Evolutionary conservation across 2,329 filamentous ascomycete species (phyloP).

Genomic region (Sclerotinia glacialis): DNA sequence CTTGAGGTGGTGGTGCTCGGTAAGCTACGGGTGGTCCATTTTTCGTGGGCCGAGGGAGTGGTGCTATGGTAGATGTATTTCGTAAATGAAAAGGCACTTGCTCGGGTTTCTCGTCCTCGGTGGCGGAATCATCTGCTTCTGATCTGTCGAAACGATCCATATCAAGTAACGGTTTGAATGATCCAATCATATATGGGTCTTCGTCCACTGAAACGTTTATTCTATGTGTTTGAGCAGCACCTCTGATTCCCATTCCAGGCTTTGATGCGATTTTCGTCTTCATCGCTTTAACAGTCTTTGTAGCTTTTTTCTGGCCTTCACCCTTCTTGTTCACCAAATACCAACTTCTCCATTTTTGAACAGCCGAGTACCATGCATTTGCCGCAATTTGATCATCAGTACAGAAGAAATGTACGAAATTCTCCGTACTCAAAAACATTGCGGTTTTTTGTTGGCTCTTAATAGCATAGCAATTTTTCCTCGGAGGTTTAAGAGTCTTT

Average conservation of each 20-base stretch:
- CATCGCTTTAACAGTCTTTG: slow-evolving; percentile 30
- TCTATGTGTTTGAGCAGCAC: slow-evolving; percentile 22
- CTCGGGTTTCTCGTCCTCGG: slow-evolving; percentile 34
- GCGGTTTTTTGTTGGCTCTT: slow-evolving; percentile 89
- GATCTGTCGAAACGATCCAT: slow-evolving; percentile 52
- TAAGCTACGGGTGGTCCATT: slow-evolving; percentile 33
- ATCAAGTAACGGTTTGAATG: slow-evolving; percentile 67
- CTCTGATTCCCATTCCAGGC: slow-evolving; percentile 37
- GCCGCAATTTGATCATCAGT: slow-evolving; percentile 69
- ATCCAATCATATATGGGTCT: slow-evolving; percentile 61
- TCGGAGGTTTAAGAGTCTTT: slow-evolving; percentile 76
- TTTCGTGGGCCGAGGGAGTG: slow-evolving; percentile 2
- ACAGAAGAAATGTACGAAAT: slow-evolving; percentile 90
- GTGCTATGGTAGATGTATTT: slow-evolving; percentile 28
- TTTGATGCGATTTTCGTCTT: slow-evolving; percentile 11
- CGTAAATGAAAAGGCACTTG: slow-evolving; percentile 38
- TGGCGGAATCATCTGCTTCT: slow-evolving; percentile 28
- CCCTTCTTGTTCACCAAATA: slow-evolving; percentile 74
- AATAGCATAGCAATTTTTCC: slow-evolving; percentile 79
- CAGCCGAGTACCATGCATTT: slow-evolving; percentile 63
- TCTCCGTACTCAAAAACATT: slow-evolving; percentile 77
- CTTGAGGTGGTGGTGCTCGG: slow-evolving; percentile 27
- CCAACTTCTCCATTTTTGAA: slow-evolving; percentile 88
- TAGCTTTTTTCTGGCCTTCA: slow-evolving; percentile 38
- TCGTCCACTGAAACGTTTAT: slow-evolving; percentile 47